phyloP scores from a whole-genome alignment of 1,284 basidiomycete species.

The Boletus mariae region DNA sequence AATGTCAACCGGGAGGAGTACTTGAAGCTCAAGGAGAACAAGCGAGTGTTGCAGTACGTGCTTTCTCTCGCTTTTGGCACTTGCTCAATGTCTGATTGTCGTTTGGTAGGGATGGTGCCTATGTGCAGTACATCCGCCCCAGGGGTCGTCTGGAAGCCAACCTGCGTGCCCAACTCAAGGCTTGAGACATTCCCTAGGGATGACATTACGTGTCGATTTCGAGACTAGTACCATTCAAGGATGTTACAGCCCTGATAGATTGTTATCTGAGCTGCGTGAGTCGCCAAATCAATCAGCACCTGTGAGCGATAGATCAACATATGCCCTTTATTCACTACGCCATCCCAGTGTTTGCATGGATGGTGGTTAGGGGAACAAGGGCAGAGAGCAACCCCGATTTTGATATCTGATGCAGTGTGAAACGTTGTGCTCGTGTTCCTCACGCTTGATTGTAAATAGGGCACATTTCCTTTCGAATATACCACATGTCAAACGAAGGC shows the following conservation, averaged over 20 bases:
- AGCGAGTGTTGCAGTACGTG: conserved; percentile 81
- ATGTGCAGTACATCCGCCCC: conserved; percentile 87
- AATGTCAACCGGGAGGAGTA: conserved; percentile 92
- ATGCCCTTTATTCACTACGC: conserved; percentile 73
- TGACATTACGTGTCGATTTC: conserved; percentile 7
- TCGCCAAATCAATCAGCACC: not conserved
- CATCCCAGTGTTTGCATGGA: conserved; percentile 50
- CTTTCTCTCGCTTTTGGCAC: not conserved
- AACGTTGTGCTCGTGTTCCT: conserved; percentile 16
- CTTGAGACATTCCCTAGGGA: conserved; percentile 33
- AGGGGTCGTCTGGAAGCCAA: conserved; percentile 84
- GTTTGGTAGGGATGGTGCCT: conserved; percentile 68
- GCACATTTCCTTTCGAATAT: conserved; percentile 18
- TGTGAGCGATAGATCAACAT: conserved; percentile 2
- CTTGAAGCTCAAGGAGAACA: conserved; percentile 83
- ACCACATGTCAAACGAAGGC: too few relatives aligned
- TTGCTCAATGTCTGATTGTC: conserved; percentile 3
- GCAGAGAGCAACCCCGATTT: conserved; percentile 49
- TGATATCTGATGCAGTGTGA: conserved; percentile 18
- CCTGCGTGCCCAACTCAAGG: conserved; percentile 79
- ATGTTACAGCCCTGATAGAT: conserved; percentile 13
- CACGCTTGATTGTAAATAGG: conserved; percentile 16
- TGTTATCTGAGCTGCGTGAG: conserved; percentile 7
- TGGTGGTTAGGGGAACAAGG: conserved; percentile 79
- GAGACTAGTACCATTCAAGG: conserved; percentile 23